Percentiles rank a stretch among this genome's conserved stretches.
These are phyloP conservation scores for Eimeria praecox DNA, from an alignment of 169 alveolate genomes.

Conservation along the genomic window DNA sequence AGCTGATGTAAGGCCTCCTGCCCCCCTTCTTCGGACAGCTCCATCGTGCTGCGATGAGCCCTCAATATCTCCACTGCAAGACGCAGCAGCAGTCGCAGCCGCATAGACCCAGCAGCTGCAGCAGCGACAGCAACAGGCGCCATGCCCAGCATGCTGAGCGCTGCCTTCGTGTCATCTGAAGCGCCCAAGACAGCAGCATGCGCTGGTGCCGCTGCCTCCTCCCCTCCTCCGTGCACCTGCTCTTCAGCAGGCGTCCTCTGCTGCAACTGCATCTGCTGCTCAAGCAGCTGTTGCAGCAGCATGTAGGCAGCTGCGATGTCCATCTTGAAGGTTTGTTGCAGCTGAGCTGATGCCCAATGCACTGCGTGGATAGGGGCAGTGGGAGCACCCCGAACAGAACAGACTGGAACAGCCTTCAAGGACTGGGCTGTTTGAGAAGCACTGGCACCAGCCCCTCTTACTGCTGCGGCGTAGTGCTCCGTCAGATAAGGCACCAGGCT, in stretches of 20 bases:
- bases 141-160: slow-evolving; percentile 33
- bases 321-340: slow-evolving; percentile 31
- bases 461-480: slow-evolving; percentile 98
- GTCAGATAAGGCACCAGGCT: slow-evolving; percentile 97
- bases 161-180: background rate
- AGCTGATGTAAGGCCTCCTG: slow-evolving; percentile 10
- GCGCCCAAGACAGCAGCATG: background rate
- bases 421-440: slow-evolving; percentile 2
- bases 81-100: slow-evolving; percentile 32
- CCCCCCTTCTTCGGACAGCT: background rate
- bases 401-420: slow-evolving; percentile 95
- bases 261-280: background rate
- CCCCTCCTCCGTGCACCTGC: background rate
- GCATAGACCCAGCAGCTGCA: slow-evolving; percentile 52
- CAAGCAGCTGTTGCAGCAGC: slow-evolving; percentile 57
- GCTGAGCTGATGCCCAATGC: slow-evolving; percentile 98
- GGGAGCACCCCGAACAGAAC: slow-evolving; percentile 98
- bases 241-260: background rate
- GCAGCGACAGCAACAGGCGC: slow-evolving; percentile 70
- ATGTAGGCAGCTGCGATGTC: slow-evolving; percentile 60
- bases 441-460: slow-evolving; percentile 97
- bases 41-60: background rate
- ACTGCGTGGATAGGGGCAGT: slow-evolving; percentile 98
- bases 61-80: slow-evolving; percentile 6
- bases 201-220: background rate